phyloP scores from a whole-genome alignment of 345 rosid species.

The Bruguiera sexangula region DNA sequence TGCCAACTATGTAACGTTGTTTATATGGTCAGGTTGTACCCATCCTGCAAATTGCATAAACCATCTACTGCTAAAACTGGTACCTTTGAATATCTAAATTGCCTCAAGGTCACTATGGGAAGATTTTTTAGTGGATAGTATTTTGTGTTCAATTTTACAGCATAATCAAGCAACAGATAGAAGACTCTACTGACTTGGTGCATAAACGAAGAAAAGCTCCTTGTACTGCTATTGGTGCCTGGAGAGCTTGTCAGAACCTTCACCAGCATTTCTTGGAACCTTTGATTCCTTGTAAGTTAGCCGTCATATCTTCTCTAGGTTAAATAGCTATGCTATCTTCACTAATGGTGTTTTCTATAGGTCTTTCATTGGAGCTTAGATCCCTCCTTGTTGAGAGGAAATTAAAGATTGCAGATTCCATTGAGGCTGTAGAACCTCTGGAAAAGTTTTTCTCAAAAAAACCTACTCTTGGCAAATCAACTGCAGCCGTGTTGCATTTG shows the following conservation, averaged over 20 bases:
- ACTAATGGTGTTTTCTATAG: slow-evolving; percentile 42
- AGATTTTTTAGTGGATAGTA: neutral
- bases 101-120: neutral
- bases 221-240: slow-evolving; percentile 34
- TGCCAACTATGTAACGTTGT: no score
- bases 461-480: neutral
- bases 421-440: slow-evolving; percentile 8
- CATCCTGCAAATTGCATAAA: neutral
- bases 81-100: neutral
- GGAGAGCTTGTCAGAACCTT: slow-evolving; percentile 39
- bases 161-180: slow-evolving; percentile 43
- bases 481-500: slow-evolving; percentile 1
- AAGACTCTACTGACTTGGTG: slow-evolving; percentile 60
- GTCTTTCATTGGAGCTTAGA: slow-evolving; percentile 46
- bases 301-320: slow-evolving; percentile 1
- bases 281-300: slow-evolving; percentile 57
- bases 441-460: slow-evolving; percentile 15
- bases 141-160: slow-evolving; percentile 39
- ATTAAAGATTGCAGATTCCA: slow-evolving; percentile 12
- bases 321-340: slow-evolving; percentile 8
- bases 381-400: slow-evolving; percentile 36
- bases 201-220: slow-evolving; percentile 47
- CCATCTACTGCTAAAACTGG: neutral
- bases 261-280: slow-evolving; percentile 43
- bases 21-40: no score